These are phyloP conservation scores for Ophidiomyces ophidiicola DNA, from an alignment of 2,329 filamentous ascomycete genomes.

Conservation along the genomic window DNA sequence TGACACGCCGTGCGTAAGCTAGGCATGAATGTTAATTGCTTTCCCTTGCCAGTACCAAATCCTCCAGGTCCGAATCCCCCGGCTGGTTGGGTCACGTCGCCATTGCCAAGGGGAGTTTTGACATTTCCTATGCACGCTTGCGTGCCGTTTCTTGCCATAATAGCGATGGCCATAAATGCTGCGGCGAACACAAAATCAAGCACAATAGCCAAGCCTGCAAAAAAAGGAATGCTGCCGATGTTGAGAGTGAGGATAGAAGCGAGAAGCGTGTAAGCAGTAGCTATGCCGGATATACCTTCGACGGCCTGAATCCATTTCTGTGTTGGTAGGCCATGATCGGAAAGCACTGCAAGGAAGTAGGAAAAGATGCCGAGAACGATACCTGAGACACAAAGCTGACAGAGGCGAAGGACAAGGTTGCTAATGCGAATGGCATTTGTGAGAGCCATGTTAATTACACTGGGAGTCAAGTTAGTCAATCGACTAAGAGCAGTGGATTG, in stretches of 20 bases:
- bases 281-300: constrained; percentile 63
- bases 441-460: constrained; percentile 42
- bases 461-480: no score
- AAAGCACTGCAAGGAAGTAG: constrained; percentile 68
- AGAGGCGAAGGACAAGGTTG: constrained; percentile 58
- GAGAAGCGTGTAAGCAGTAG: constrained; percentile 59
- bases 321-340: constrained; percentile 52
- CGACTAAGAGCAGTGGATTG: no score
- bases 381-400: constrained; percentile 60
- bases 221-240: constrained; percentile 60
- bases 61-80: constrained; percentile 39
- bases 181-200: constrained; percentile 66
- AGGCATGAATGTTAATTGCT: constrained; percentile 18
- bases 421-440: constrained; percentile 53
- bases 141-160: constrained; percentile 58
- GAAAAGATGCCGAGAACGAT: constrained; percentile 68
- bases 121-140: constrained; percentile 53
- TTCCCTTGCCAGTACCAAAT: constrained; percentile 25
- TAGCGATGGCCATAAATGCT: constrained; percentile 69
- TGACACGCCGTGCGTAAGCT: constrained; percentile 53
- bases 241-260: constrained; percentile 67
- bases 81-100: constrained; percentile 41
- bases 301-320: constrained; percentile 58
- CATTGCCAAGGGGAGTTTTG: constrained; percentile 57
- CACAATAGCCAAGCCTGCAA: constrained; percentile 59